phyloP scores from a whole-genome alignment of 2,329 filamentous ascomycete genomes.

The Colletotrichum musicola region DNA sequence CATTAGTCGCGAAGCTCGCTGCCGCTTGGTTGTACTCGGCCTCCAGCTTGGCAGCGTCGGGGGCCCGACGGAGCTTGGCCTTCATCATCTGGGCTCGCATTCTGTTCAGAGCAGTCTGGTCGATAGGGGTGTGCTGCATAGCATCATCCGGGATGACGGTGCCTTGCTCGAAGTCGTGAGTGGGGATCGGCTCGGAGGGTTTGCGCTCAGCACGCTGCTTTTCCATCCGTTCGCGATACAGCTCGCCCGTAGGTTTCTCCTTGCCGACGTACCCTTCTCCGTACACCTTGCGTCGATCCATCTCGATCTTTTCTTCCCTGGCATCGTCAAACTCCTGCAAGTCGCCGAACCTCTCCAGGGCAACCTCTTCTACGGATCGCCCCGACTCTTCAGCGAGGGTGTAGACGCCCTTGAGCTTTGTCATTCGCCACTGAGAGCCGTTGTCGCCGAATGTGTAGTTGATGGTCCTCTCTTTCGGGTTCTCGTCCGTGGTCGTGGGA shows the following conservation, averaged over 20 bases:
- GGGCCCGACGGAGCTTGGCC: slow-evolving; percentile 84
- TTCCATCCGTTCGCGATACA: slow-evolving; percentile 82
- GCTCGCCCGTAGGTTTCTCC: slow-evolving; percentile 87
- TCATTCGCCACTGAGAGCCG: slow-evolving; percentile 97
- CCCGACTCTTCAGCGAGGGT: slow-evolving; percentile 80
- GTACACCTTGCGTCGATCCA: slow-evolving; percentile 86
- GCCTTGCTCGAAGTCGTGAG: slow-evolving; percentile 62
- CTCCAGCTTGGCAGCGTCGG: slow-evolving; percentile 82
- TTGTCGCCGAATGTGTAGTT: slow-evolving; percentile 89
- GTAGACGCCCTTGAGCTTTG: slow-evolving; percentile 89
- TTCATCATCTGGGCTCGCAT: slow-evolving; percentile 97
- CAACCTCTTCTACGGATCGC: slow-evolving; percentile 83
- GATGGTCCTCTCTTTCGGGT: slow-evolving; percentile 66
- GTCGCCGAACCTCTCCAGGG: slow-evolving; percentile 83
- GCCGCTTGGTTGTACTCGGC: slow-evolving; percentile 84
- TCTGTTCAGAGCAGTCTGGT: slow-evolving; percentile 86
- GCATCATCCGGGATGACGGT: slow-evolving; percentile 68
- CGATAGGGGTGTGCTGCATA: slow-evolving; percentile 67
- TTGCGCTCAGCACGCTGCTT: slow-evolving; percentile 58
- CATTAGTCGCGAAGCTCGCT: slow-evolving; percentile 67
- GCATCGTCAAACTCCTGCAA: slow-evolving; percentile 91
- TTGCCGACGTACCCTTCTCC: slow-evolving; percentile 88
- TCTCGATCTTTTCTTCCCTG: slow-evolving; percentile 90
- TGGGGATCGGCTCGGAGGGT: slow-evolving; percentile 36
- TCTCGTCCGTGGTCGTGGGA: slow-evolving; percentile 65